Evolutionary conservation across 352 stramenopile genomes (phyloP), one percentile per base, ranked within the genome.

Genomic region (Pythium guiyangense): DNA sequence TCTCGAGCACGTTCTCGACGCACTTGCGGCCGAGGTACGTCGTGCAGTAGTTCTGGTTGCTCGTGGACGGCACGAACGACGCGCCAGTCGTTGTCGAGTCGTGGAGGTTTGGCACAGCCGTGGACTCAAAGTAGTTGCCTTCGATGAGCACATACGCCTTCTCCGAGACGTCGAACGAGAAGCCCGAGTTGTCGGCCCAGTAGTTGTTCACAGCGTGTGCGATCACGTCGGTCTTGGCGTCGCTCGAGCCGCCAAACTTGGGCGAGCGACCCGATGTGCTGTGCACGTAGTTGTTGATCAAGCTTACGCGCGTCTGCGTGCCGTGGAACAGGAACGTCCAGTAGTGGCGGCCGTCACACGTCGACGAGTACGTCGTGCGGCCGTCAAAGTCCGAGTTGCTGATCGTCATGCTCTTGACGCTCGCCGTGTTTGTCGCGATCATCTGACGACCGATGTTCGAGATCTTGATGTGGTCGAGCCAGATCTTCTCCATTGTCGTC

Each of bases 401-500:
- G 51, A 76, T 67, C 18, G 69, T 73, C 26, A 73, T 17, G 34
- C 65, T 73, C 44, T 64, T 64, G 17, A 60, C 52, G 18, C 65
- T 56, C 4, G 57, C 69, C 15, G 50, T 54, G 49, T 67, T 64
- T 11, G 66, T 76, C 1, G 52, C 60, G 26, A 76, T 52, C 65
- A 76, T 73, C 42, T 76, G 62, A 20, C 65, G 61, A 8, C 65
- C 68, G 4, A 71, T 45, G 10, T 48, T 29, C 6, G 53, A 63
- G 22, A 76, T 20, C 42, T 69, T 68, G 51, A 76, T 58, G 62
- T 77, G 69, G 49, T 77, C 67, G 51, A 77, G 54, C 69, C 63
- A 77, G 26, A 74, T 49, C 31, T 66, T 63, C 54, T 73, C 52
- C 54, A n/a, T n/a, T n/a, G n/a, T n/a, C n/a, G n/a, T n/a, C n/a